phyloP scores from a whole-genome alignment of 192 early-diverging fungal genomes.

The Thamnidium elegans region DNA sequence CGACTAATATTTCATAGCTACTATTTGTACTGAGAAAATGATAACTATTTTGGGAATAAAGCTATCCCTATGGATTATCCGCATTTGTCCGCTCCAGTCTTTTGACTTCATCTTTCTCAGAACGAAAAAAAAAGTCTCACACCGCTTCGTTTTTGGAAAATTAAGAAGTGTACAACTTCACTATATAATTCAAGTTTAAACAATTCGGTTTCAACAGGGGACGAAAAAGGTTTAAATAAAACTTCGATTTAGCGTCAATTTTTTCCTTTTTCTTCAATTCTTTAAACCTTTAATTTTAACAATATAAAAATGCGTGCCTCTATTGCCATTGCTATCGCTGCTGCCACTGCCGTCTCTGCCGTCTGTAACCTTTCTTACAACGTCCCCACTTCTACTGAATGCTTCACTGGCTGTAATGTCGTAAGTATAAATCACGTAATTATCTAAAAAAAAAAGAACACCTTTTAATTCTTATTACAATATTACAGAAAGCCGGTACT shows the following conservation, averaged over 20 bases:
- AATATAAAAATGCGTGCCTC: constrained; percentile 33
- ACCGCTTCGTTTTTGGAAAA: too few species aligned
- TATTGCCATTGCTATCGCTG: constrained; percentile 13
- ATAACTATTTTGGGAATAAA: not conserved
- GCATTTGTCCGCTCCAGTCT: not conserved
- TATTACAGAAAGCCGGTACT: constrained; percentile 30
- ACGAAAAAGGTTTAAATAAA: not conserved
- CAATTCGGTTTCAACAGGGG: too few species aligned
- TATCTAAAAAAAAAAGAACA: too few species aligned
- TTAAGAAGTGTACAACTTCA: too few species aligned
- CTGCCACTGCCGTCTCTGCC: constrained; percentile 19
- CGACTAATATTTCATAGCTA: too few species aligned
- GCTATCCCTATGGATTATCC: not conserved
- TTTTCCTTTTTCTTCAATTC: not conserved
- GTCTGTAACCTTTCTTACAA: constrained; percentile 28
- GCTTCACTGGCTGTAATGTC: constrained; percentile 28
- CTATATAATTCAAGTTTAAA: too few species aligned
- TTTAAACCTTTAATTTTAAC: too few species aligned
- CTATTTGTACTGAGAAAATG: too few species aligned
- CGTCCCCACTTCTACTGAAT: constrained; percentile 21
- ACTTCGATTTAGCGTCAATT: not conserved
- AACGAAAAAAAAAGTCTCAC: not conserved
- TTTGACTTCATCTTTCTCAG: not conserved
- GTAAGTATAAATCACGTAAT: constrained; percentile 16
- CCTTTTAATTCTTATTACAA: not conserved